Base-by-base conservation (phyloP, 2,329 filamentous ascomycete genomes). In the Septoria linicola region DNA sequence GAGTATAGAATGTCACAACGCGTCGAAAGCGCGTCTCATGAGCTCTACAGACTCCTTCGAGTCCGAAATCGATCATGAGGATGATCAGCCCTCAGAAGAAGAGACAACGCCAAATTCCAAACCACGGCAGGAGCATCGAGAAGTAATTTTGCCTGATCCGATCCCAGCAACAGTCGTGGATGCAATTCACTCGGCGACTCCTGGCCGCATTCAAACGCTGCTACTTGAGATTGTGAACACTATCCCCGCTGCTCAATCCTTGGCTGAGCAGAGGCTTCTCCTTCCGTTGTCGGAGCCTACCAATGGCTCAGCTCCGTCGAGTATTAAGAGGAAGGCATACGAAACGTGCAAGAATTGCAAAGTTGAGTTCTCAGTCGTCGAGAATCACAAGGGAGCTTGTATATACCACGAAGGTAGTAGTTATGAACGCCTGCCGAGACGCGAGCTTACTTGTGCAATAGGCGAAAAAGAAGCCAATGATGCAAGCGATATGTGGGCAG, bases 321-420 rank as follows among this genome's bases (percentile, higher is more conserved):
- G n/a, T 17, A 7, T 21, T 25, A 46, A 51, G 30, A 34, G 49
- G 4, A 51, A 51, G 32, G 49, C 49, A n/a, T 41, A 41, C 11
- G 49, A 51, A 17, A 46, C 20, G 2, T 51, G 49, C 36, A 36
- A 32, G n/a, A 51, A 51, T 19, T 45, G 49, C 34, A 19, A 35
- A 3, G n/a, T 13, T 11, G 49, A 51, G 35, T 51, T 40, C n/a
- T 13, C 10, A 3, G 25, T 46, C 8, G 16, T 32, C 7, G 13
- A 17, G 10, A 51, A 51, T 21, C 13, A 16, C 27, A 32, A 41
- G 6, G 49, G 41, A 13, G 27, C 23, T 17, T 51, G 49, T 8
- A 25, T 51, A 16, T 51, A 44, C 14, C 49, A 46, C 11, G 34
- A 41, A n/a, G 49, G 35, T 44, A 36, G 8, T 23, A 27, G 17